A percentile compares a stretch with the other conserved stretches of the same genome.
Conservation (phyloP, 257 asterid species). For the Plantago ovata region DNA sequence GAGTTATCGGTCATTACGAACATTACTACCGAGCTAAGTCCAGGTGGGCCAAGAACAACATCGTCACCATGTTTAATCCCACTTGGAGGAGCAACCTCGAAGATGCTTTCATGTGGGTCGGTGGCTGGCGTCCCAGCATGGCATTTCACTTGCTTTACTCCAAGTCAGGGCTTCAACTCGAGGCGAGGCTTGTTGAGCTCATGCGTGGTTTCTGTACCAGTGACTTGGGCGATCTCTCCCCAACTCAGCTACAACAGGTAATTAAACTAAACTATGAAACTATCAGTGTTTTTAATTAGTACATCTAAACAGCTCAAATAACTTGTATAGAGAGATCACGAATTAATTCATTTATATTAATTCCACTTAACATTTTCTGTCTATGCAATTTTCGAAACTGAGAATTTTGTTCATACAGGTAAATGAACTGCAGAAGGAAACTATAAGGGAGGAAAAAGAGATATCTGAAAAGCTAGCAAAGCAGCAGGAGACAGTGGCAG, state of each 20-base stretch:
- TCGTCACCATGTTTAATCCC: slow-evolving; percentile 43
- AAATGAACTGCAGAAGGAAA: slow-evolving; percentile 40
- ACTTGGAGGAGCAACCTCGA: slow-evolving; percentile 63
- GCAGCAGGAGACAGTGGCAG: slow-evolving; percentile 56
- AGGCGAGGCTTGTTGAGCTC: slow-evolving; percentile 39
- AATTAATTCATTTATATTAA: not conserved
- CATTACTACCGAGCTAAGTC: slow-evolving; percentile 48
- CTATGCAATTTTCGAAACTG: too few relatives aligned
- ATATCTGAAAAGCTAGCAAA: slow-evolving; percentile 48
- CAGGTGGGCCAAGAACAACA: slow-evolving; percentile 27
- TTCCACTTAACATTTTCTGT: too few relatives aligned
- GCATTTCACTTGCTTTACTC: slow-evolving; percentile 67
- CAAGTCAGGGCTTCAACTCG: slow-evolving; percentile 55
- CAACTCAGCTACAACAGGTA: slow-evolving; percentile 33
- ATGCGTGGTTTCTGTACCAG: slow-evolving; percentile 31
- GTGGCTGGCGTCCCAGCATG: slow-evolving; percentile 80
- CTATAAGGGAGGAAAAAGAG: slow-evolving; percentile 42
- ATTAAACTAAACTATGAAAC: too few relatives aligned
- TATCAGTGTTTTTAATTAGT: too few relatives aligned
- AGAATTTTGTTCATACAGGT: slow-evolving; percentile 5
- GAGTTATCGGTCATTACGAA: slow-evolving; percentile 48
- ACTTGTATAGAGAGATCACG: too few relatives aligned
- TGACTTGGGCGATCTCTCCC: slow-evolving; percentile 40
- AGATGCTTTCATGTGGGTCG: slow-evolving; percentile 69
- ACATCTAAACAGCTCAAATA: too few relatives aligned